phyloP scores from a whole-genome alignment of 2,329 filamentous ascomycete species.

The Chaetomium strumarium region DNA sequence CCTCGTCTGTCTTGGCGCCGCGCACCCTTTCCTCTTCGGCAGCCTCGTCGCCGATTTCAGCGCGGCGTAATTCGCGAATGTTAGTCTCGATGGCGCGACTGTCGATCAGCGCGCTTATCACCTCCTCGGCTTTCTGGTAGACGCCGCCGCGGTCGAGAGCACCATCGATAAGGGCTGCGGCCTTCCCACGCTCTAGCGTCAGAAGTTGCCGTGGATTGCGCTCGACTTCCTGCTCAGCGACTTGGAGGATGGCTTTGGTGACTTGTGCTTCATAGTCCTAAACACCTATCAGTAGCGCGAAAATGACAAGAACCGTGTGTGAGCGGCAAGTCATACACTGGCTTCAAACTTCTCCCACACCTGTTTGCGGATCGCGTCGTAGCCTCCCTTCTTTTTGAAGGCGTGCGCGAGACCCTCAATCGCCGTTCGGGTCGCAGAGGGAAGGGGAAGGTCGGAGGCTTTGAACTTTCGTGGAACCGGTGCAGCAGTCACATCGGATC shows the following conservation, averaged over 20 bases:
- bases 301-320: neutral
- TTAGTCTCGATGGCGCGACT: constrained; percentile 60
- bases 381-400: constrained; percentile 83
- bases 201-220: constrained; percentile 66
- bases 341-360: constrained; percentile 69
- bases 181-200: constrained; percentile 66
- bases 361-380: constrained; percentile 70
- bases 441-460: constrained; percentile 67
- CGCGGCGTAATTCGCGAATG: constrained; percentile 61
- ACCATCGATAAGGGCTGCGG: constrained; percentile 69
- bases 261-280: constrained; percentile 67
- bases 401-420: constrained; percentile 72
- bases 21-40: constrained; percentile 59
- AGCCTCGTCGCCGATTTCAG: constrained; percentile 63
- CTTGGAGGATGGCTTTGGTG: constrained; percentile 58
- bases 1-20: constrained; percentile 67
- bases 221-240: constrained; percentile 69
- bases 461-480: constrained; percentile 46
- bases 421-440: constrained; percentile 64
- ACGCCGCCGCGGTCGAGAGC: constrained; percentile 70
- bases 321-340: constrained; percentile 46
- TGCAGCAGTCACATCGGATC: constrained; percentile 1
- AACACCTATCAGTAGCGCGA: neutral
- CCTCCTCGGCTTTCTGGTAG: constrained; percentile 64
- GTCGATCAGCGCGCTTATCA: constrained; percentile 64